Evolutionary conservation across 1,284 basidiomycete genomes (phyloP), one percentile per base, ranked within the genome.

Genomic region (Heterobasidion occidentale): DNA sequence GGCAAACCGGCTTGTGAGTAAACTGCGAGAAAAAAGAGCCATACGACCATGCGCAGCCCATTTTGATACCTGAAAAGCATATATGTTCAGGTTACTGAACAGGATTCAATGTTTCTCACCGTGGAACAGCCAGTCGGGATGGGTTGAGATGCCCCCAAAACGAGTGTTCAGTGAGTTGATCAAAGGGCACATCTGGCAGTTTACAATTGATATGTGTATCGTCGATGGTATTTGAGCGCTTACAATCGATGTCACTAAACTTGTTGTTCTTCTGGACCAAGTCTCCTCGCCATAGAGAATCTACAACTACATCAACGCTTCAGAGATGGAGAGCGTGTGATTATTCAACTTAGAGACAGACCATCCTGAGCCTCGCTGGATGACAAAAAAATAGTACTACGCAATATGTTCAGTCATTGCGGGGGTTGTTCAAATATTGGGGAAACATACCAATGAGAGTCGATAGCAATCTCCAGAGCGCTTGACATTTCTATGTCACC

Each of bases 341-440:
- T n/a, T 7, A 17, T 11, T 19, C 52, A 33, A 12, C 20, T 17
- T 36, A 33, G 3, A 9, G 35, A 64, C 74, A 61, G 56, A 88
- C 89, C 84, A 64, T 89, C 79, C 69, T 97, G 94, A 8, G 91
- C 84, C 72, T 97, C 94, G 54, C 72, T 85, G 0, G 91, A 95
- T 7, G 90, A 92, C 46, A 98, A 72, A 71, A 98, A 98, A 62
- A 92, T 88, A 36, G 80, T 77, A 61, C 89, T 90, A 53, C 3
- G 58, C 7, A 49, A 11, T 45, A 56, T 70, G 9, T 17, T 27
- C 20, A 49, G 46, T 44, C 19, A 33, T 33, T 45, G 27, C 3
- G 36, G 17, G 19, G 17, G 17, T 17, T 45, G 7, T 55, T 19
- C 35, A 56, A 34, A 44, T 51, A 33, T 33, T 55, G 17, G 54